Conservation (phyloP, 305 asterid species). For the Plantago lanceolata region DNA sequence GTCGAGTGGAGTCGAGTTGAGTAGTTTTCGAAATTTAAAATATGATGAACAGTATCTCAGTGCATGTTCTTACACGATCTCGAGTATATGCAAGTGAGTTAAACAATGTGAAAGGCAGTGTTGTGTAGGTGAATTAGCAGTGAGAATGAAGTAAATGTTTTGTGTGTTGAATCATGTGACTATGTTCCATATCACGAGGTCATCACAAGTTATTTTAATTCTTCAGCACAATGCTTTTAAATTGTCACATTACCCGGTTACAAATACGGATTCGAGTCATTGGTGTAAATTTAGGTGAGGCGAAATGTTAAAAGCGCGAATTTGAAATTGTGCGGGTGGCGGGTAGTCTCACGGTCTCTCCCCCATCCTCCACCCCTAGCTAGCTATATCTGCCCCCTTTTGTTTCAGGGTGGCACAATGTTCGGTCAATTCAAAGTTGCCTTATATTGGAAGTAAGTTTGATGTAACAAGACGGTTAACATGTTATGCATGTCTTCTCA, state of each 20-base stretch:
- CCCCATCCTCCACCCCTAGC: too few relatives aligned
- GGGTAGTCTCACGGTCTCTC: too few relatives aligned
- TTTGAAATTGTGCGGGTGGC: too few relatives aligned
- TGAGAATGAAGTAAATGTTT: slow-evolving; percentile 3
- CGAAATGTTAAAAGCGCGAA: too few relatives aligned
- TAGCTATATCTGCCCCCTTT: too few relatives aligned
- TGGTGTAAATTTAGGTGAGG: too few relatives aligned
- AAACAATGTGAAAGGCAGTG: not conserved
- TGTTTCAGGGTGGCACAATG: too few relatives aligned
- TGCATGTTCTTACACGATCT: not conserved
- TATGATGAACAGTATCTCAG: not conserved
- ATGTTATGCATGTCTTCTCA: not conserved
- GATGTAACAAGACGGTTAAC: not conserved
- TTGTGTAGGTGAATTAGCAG: not conserved
- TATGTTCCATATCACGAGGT: slow-evolving; percentile 6
- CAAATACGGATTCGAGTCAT: too few relatives aligned
- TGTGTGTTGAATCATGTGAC: slow-evolving; percentile 14
- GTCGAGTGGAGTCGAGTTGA: slow-evolving; percentile 13
- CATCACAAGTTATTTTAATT: not conserved
- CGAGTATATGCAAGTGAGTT: too few relatives aligned
- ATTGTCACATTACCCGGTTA: too few relatives aligned
- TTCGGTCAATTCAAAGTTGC: too few relatives aligned
- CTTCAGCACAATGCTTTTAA: not conserved
- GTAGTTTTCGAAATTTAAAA: slow-evolving; percentile 23
- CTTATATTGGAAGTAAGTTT: not conserved